Base-by-base conservation (phyloP, 2,329 filamentous ascomycete genomes). In the Cercospora brassicicola region DNA sequence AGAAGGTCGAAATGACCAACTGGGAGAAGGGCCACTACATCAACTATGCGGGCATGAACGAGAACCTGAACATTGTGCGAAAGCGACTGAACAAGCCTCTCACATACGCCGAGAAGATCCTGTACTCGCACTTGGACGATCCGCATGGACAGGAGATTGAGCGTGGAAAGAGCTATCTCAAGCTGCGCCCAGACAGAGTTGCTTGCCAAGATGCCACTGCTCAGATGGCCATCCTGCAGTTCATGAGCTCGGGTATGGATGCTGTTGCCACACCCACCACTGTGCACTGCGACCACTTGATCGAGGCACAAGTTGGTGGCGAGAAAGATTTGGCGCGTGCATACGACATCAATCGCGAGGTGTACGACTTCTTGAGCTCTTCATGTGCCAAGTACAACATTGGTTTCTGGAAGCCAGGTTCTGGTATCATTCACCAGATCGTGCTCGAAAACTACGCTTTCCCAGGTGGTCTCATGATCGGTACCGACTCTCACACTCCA, bases 341-440 rank as follows among this genome's bases (percentile, higher is more conserved):
- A 77, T 86, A 94, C 78, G 88, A 89, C 76, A 97, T 97, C 85
- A 98, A 98, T 90, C 96, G 96, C 88, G 69, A 69, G 39, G 95
- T 99, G 76, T 99, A 98, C 85, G 91, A 98, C 84, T 99, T 99
- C 88, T 85, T 99, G 79, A 88, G 93, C 70, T 90, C 90, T 72
- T 91, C 94, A 73, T 98, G 94, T 82, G 94, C 94, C 79, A 99
- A 98, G 87, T 99, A 98, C 88, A 94, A 98, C 88, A 98, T 98
- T 82, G 95, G 95, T 86, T 98, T 98, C 90, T 99, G 95, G 95
- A 93, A 89, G 82, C 95, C 95, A 73, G 95, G 95, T 76, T 97
- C 94, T 80, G 95, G 95, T 87, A 99, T 98, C 81, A 99, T 99
- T 77, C 95, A 99, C 86, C 95, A 98, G 87, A 98, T 98, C 79